Evolutionary conservation across 2,329 filamentous ascomycete species (phyloP), one percentile per base, ranked within the genome.

Genomic region (Rosellinia necatrix): DNA sequence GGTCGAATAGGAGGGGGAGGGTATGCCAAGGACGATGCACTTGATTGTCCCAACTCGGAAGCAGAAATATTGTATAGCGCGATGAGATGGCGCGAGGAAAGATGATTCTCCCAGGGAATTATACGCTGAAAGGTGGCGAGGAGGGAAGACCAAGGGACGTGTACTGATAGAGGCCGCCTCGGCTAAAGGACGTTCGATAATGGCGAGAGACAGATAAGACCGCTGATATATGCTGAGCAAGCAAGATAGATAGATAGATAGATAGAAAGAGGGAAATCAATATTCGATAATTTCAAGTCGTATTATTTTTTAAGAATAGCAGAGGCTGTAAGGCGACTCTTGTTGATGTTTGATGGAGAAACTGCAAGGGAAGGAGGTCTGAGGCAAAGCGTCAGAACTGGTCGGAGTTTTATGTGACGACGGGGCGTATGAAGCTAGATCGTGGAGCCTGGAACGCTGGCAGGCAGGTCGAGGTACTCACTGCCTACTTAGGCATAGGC

Each of bases 371-470:
- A 42, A 41, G 6, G 21, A n/a, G 29, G 25, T 43, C 25, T 53
- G 27, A 32, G n/a, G 46, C 21, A 34, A 29, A 21, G 21, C 24
- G 32, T 41, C n/a, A 37, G 22, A 50, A 37, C 34, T n/a, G 32
- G 9, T 4, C 27, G 25, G 21, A 37, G 53, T 53, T 59, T 47
- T 37, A 53, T 43, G 47, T 49, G 44, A 46, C 29, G 30, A 42
- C 24, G 6, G 25, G 24, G 38, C 38, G 13, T 15, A 32, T 43
- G 46, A 55, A 47, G 54, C 51, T 58, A 53, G 55, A 56, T 49
- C 58, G 48, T 46, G 32, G 52, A 48, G 44, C 47, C 53, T 50
- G 35, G 53, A 19, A 47, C 54, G 37, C 50, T 44, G 58, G 58
- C 58, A 44, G 17, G 53, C 41, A 55, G 17, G 38, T 44, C n/a